Conservation (phyloP, 2,329 filamentous ascomycete species). For the Nigrospora osmanthi region DNA sequence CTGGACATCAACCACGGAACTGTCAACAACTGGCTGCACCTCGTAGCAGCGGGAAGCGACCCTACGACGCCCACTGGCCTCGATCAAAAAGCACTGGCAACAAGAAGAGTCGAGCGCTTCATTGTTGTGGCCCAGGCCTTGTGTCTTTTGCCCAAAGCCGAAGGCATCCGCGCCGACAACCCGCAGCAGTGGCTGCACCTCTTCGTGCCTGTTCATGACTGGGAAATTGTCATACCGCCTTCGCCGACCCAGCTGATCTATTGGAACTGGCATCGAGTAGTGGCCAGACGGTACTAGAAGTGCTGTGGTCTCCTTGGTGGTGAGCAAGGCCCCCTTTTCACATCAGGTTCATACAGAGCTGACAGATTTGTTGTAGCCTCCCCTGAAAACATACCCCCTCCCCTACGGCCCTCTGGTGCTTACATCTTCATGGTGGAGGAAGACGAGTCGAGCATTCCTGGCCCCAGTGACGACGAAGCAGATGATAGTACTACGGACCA, state of each 20-base stretch:
- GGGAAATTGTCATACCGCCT: background rate
- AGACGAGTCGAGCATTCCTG: too few relatives aligned
- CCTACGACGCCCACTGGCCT: rapidly evolving
- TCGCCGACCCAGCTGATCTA: background rate
- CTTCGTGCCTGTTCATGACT: background rate
- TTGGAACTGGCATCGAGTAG: background rate
- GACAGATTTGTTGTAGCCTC: too few relatives aligned
- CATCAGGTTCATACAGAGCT: too few relatives aligned
- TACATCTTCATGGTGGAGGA: too few relatives aligned
- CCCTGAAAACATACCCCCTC: too few relatives aligned
- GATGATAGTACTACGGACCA: too few relatives aligned
- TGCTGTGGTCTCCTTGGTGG: background rate
- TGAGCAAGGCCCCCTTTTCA: too few relatives aligned
- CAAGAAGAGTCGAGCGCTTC: background rate
- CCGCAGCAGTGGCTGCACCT: background rate
- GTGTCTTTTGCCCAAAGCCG: background rate
- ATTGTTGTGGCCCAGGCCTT: background rate
- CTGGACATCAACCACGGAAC: background rate
- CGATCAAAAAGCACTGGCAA: rapidly evolving
- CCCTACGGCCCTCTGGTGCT: too few relatives aligned
- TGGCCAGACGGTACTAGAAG: background rate
- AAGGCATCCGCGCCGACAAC: background rate
- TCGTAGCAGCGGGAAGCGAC: background rate
- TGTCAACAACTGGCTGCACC: background rate
- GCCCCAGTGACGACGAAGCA: too few relatives aligned